Evolutionary conservation across 345 rosid genomes (phyloP).

Genomic region (Corchorus olitorius): DNA sequence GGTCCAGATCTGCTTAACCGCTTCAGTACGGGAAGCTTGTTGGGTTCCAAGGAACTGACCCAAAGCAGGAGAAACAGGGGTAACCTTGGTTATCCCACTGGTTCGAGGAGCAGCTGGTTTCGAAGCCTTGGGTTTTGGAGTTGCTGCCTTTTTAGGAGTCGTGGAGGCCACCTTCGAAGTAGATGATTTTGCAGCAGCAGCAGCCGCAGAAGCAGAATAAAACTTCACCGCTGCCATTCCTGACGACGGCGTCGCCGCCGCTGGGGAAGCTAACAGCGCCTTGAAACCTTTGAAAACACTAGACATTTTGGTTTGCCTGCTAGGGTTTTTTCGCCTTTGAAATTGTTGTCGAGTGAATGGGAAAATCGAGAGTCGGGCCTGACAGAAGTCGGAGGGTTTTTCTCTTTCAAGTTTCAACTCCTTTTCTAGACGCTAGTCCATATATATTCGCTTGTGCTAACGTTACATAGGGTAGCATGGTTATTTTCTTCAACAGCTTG

Average conservation of each 20-base stretch:
- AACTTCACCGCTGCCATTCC: slow-evolving; percentile 22
- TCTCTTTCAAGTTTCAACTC: neutral
- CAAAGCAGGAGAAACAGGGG: slow-evolving; percentile 71
- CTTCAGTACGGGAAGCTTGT: slow-evolving; percentile 65
- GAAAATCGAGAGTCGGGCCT: neutral
- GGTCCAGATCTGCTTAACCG: slow-evolving; percentile 75
- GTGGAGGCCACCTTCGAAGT: slow-evolving; percentile 2
- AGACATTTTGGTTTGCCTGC: slow-evolving; percentile 21
- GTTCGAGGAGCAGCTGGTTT: slow-evolving; percentile 37
- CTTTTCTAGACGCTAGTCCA: too few relatives aligned
- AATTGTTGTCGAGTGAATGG: neutral
- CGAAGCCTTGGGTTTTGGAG: slow-evolving; percentile 28
- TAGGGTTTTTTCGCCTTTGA: neutral
- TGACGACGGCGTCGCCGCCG: neutral
- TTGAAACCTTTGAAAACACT: slow-evolving; percentile 64
- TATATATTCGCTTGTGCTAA: neutral
- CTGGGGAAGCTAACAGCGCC: slow-evolving; percentile 59
- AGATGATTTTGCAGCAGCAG: slow-evolving; percentile 1
- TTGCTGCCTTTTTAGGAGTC: slow-evolving; percentile 1
- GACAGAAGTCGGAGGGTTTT: neutral
- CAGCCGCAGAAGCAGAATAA: slow-evolving; percentile 12
- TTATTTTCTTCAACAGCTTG: neutral
- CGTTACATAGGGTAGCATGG: neutral
- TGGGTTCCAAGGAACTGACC: slow-evolving; percentile 58
- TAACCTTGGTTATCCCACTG: slow-evolving; percentile 53